These are phyloP conservation scores for Fragosphaeria purpurea DNA, from an alignment of 2,329 filamentous ascomycete species.

Conservation along the genomic window DNA sequence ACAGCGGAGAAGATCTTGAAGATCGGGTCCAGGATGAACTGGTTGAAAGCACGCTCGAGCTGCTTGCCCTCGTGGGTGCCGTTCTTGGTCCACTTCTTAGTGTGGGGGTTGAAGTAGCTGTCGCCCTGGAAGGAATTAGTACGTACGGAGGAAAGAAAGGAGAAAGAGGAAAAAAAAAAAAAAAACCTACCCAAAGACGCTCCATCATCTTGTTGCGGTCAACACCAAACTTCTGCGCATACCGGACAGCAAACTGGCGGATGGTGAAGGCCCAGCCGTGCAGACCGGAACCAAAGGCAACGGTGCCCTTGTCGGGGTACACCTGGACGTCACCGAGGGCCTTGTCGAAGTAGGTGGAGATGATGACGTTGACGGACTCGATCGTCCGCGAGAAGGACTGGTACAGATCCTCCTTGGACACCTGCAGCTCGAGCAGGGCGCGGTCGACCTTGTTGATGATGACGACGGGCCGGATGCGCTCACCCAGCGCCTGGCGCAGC, in stretches of 20 bases:
- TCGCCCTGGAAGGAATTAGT: conserved; percentile 48
- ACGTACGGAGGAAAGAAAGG: background rate
- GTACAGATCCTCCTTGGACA: conserved; percentile 98
- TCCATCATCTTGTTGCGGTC: conserved; percentile 99
- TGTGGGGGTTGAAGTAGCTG: conserved; percentile 99
- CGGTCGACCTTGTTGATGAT: conserved; percentile 99
- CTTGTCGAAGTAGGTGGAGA: conserved; percentile 98
- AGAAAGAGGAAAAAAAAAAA: conserved; percentile 8
- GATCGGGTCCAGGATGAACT: conserved; percentile 99
- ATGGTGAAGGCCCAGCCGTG: conserved; percentile 99
- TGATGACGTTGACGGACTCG: conserved; percentile 99
- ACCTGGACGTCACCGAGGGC: conserved; percentile 95
- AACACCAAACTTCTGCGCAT: conserved; percentile 99
- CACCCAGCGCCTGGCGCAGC: conserved; percentile 94
- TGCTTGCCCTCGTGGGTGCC: conserved; percentile 73
- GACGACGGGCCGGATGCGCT: conserved; percentile 99
- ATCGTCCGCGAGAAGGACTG: conserved; percentile 99
- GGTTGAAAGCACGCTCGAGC: conserved; percentile 95
- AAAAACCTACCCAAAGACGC: conserved; percentile 76
- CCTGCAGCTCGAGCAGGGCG: conserved; percentile 96
- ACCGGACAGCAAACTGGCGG: conserved; percentile 90
- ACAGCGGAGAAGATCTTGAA: conserved; percentile 96
- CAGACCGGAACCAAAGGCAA: conserved; percentile 98
- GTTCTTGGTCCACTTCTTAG: conserved; percentile 99
- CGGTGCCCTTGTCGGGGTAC: conserved; percentile 93